Conservation (phyloP, 352 stramenopile genomes). For the Phytopythium litorale region DNA sequence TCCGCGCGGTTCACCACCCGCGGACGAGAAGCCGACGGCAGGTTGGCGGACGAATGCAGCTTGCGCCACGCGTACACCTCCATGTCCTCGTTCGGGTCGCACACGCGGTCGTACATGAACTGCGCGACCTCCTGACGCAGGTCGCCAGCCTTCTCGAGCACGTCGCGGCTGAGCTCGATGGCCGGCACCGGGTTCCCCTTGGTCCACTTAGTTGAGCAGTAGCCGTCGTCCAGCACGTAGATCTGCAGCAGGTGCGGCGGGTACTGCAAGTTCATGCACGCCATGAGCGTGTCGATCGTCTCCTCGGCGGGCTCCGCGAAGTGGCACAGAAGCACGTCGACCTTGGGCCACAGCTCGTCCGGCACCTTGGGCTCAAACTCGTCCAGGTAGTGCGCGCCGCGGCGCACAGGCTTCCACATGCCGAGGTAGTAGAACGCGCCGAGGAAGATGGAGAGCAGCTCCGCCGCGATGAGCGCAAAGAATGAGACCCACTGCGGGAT, state of each 20-base stretch:
- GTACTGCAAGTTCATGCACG: constrained; percentile 88
- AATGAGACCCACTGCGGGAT: constrained; percentile 81
- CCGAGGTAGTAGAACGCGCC: constrained; percentile 83
- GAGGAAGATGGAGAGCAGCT: constrained; percentile 67
- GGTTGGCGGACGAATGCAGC: constrained; percentile 76
- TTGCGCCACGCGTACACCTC: constrained; percentile 88
- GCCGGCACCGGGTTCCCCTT: constrained; percentile 66
- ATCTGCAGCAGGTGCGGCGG: constrained; percentile 83
- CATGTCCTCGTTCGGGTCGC: constrained; percentile 82
- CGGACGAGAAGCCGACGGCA: constrained; percentile 62
- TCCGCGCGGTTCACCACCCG: constrained; percentile 74
- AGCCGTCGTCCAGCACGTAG: constrained; percentile 83
- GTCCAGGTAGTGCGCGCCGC: constrained; percentile 84
- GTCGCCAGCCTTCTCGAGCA: constrained; percentile 77
- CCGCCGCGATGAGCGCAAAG: constrained; percentile 63
- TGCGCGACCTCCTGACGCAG: constrained; percentile 80
- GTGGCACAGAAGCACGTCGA: constrained; percentile 79
- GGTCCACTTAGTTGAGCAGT: constrained; percentile 79
- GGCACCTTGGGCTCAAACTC: constrained; percentile 82
- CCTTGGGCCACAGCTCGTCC: constrained; percentile 80
- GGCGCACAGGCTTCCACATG: constrained; percentile 88
- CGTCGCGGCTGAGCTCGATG: constrained; percentile 72
- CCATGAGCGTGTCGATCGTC: constrained; percentile 81
- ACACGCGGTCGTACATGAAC: constrained; percentile 88
- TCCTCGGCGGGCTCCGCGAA: constrained; percentile 84